Percentiles rank a stretch among this genome's conserved stretches.
phyloP scores from a whole-genome alignment of 2,329 filamentous ascomycete genomes.

The Xylaria sp. region DNA sequence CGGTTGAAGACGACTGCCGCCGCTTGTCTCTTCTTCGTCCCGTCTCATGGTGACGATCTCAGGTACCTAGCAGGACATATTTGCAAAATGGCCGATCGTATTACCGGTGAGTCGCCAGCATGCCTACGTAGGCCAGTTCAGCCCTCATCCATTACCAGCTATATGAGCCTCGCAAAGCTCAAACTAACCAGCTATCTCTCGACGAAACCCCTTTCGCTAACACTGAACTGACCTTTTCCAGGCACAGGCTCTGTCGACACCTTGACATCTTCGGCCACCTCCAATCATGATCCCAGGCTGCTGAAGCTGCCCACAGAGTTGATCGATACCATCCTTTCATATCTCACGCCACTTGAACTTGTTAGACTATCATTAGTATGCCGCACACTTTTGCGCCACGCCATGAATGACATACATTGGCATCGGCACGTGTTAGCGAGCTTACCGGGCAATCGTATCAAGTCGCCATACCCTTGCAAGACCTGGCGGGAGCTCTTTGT shows the following conservation, averaged over 20 bases:
- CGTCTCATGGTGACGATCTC: constrained; percentile 44
- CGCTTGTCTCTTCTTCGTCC: constrained; percentile 48
- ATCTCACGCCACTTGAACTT: constrained; percentile 74
- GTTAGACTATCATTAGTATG: constrained; percentile 70
- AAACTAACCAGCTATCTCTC: neutral
- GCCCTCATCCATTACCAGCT: neutral
- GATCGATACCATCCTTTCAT: constrained; percentile 75
- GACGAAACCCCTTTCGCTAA: constrained; percentile 12
- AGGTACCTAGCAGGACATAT: constrained; percentile 20
- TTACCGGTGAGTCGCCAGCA: constrained; percentile 9
- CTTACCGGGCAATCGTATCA: constrained; percentile 67
- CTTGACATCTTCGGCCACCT: constrained; percentile 23
- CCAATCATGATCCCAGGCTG: constrained; percentile 49
- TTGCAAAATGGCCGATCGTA: constrained; percentile 30
- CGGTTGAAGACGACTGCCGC: constrained; percentile 49
- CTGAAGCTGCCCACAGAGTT: constrained; percentile 78
- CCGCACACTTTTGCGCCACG: constrained; percentile 67
- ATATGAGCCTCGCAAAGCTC: neutral
- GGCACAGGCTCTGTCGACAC: neutral
- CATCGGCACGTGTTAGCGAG: constrained; percentile 74
- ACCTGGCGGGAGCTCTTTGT: constrained; percentile 78
- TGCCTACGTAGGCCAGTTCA: neutral
- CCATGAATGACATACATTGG: constrained; percentile 77
- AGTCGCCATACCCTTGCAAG: constrained; percentile 66
- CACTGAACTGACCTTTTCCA: neutral